phyloP scores from a whole-genome alignment of 306 rosid species.

The Clitoria ternatea region DNA sequence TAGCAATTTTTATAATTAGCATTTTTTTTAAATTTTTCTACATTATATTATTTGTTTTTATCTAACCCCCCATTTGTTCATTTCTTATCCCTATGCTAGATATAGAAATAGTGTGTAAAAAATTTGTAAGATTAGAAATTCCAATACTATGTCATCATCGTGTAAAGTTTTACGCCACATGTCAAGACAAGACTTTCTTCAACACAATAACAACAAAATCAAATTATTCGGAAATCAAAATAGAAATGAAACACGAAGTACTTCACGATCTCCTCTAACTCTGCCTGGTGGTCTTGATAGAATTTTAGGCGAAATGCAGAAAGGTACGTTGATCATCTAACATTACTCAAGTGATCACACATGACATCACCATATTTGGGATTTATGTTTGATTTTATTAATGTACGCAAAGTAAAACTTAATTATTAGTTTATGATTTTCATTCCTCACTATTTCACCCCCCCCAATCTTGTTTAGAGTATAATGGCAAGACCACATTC shows the following conservation, averaged over 20 bases:
- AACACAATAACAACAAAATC: constrained; percentile 7
- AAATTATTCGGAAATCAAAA: constrained; percentile 15
- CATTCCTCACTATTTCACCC: neutral
- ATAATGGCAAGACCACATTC: constrained; percentile 46
- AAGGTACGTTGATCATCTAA: constrained; percentile 28
- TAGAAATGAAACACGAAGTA: neutral
- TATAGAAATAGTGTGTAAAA: neutral
- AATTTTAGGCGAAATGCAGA: constrained; percentile 49
- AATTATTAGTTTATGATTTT: neutral
- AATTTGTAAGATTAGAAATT: neutral
- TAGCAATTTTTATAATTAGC: no score
- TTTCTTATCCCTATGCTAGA: no score
- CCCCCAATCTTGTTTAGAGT: constrained; percentile 27
- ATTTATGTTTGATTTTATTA: neutral
- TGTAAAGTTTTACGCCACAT: constrained; percentile 24
- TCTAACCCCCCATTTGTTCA: no score
- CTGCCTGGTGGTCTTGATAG: constrained; percentile 1
- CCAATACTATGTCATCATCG: neutral
- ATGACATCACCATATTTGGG: neutral
- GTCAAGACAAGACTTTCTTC: constrained; percentile 23
- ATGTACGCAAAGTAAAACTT: neutral
- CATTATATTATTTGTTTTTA: no score
- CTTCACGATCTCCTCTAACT: constrained; percentile 18
- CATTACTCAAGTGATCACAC: neutral
- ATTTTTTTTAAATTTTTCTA: no score